Conservation (phyloP, 2,329 filamentous ascomycete species). For the Seiridium cupressi region DNA sequence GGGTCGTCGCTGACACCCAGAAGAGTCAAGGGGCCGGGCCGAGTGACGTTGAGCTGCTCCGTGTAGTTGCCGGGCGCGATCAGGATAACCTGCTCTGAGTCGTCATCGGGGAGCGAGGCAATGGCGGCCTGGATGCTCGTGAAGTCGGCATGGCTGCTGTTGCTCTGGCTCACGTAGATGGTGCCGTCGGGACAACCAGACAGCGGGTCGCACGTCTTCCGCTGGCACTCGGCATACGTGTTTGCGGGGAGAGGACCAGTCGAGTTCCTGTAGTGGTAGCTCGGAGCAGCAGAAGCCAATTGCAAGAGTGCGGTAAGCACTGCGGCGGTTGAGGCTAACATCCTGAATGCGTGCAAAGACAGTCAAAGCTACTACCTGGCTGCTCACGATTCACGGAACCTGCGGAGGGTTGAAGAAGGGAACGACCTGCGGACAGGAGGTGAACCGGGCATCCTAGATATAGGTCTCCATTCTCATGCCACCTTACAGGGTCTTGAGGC, state of each 20-base stretch:
- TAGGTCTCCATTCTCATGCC: neutral
- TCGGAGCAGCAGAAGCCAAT: neutral
- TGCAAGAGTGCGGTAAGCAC: neutral
- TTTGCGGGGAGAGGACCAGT: constrained; percentile 1
- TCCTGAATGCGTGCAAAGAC: neutral
- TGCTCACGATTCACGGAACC: no score
- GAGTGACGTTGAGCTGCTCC: constrained; percentile 66
- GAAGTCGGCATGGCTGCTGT: constrained; percentile 32
- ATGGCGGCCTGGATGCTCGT: constrained; percentile 39
- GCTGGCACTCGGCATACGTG: constrained; percentile 24
- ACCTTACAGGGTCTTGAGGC: neutral
- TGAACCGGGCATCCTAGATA: neutral
- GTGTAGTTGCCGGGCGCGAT: constrained; percentile 59
- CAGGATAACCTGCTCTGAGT: constrained; percentile 51
- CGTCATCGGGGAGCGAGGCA: constrained; percentile 36
- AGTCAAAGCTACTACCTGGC: no score
- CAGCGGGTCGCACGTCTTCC: constrained; percentile 29
- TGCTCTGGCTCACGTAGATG: constrained; percentile 36
- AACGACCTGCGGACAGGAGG: neutral
- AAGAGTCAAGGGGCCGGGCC: constrained; percentile 57
- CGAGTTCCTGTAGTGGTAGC: neutral
- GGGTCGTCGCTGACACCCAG: constrained; percentile 54
- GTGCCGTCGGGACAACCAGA: constrained; percentile 37
- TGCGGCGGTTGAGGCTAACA: neutral
- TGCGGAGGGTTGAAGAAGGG: neutral